phyloP scores from a whole-genome alignment of 1,139 yeast species.

The Saccharomyces hybrid region DNA sequence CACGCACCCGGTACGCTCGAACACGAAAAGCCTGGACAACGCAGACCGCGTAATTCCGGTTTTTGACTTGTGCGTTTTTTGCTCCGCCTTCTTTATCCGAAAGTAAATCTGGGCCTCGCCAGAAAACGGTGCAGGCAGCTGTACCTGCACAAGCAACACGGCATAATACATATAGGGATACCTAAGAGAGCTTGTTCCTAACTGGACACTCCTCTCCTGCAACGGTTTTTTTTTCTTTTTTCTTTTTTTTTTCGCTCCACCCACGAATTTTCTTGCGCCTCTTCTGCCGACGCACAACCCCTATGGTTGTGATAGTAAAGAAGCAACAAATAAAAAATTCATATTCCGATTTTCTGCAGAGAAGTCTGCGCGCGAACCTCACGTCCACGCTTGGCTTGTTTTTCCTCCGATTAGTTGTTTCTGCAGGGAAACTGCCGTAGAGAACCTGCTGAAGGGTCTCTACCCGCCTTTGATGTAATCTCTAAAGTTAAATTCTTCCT shows the following conservation, averaged over 20 bases:
- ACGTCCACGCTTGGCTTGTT: neutral
- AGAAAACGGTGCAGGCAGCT: neutral
- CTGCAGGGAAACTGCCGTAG: neutral
- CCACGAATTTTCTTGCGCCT: neutral
- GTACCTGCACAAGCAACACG: neutral
- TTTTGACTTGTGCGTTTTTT: neutral
- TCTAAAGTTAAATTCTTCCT: neutral
- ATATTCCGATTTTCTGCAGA: neutral
- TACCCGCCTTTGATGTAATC: constrained; percentile 1
- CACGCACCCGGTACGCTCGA: too few relatives aligned
- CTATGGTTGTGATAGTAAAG: neutral
- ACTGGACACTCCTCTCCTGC: neutral
- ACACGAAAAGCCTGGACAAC: neutral
- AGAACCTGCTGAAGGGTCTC: constrained; percentile 3
- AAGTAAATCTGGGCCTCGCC: neutral
- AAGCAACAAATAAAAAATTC: neutral
- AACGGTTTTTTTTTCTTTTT: neutral
- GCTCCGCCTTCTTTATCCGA: neutral
- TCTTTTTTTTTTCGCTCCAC: neutral
- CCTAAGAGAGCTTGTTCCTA: neutral
- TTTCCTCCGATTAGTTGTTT: neutral
- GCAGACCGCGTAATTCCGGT: neutral
- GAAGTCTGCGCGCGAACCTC: neutral
- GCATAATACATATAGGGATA: neutral
- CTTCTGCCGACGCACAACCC: neutral